Evolutionary conservation across 208 protist species (phyloP).

Genomic region (Naegleria lovaniensis): DNA sequence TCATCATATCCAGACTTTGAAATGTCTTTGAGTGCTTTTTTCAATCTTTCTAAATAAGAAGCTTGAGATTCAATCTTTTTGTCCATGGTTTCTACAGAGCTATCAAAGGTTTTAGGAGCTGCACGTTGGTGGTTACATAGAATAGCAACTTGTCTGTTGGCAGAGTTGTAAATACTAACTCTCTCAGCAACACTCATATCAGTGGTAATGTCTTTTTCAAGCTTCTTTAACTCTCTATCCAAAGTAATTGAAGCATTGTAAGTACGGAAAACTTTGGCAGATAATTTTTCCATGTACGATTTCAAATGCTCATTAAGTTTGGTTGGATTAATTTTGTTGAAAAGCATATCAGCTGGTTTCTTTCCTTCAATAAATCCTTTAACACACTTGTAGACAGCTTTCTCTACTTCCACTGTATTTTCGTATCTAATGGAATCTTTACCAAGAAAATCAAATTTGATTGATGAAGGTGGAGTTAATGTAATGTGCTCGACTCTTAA

Average conservation of each 20-base stretch:
- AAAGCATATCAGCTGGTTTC: conserved; percentile 66
- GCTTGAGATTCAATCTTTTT: conserved; percentile 65
- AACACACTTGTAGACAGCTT: conserved; percentile 82
- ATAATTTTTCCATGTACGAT: conserved; percentile 88
- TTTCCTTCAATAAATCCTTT: conserved; percentile 72
- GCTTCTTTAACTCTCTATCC: conserved; percentile 85
- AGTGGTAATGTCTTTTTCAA: conserved; percentile 51
- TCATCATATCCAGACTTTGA: conserved; percentile 51
- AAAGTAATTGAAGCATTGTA: conserved; percentile 98
- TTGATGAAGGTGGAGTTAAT: conserved; percentile 24
- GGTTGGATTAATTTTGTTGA: conserved; percentile 78
- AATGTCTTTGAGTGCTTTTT: conserved; percentile 53
- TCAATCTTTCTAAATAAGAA: conserved; percentile 65
- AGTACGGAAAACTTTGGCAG: conserved; percentile 98
- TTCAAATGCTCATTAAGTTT: conserved; percentile 94
- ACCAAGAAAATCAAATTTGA: conserved; percentile 95
- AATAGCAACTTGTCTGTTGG: conserved; percentile 95
- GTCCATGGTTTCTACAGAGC: conserved; percentile 66
- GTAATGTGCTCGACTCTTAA: conserved; percentile 93
- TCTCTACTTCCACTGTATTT: conserved; percentile 78
- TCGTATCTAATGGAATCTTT: conserved; percentile 96
- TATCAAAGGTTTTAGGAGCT: conserved; percentile 76
- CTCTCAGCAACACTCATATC: conserved; percentile 59
- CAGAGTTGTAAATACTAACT: conserved; percentile 91
- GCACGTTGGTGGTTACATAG: conserved; percentile 98